Evolutionary conservation across 1,139 yeast genomes (phyloP), one percentile per base, ranked within the genome.

Genomic region (Debaryomyces psychrophilus): DNA sequence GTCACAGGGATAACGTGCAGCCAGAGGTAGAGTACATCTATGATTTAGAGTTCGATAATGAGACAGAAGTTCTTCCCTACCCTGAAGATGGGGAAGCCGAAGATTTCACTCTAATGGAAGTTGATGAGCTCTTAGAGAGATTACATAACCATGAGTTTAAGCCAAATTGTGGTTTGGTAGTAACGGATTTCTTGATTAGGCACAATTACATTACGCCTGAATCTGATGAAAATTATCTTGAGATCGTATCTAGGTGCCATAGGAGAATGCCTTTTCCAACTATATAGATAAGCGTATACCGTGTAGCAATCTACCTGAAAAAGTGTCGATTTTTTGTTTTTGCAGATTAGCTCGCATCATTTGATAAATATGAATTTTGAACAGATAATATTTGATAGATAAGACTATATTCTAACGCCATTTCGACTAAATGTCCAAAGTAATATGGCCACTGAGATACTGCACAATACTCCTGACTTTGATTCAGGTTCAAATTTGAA

Each of bases 71-170:
- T 0, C 61, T 70, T 0, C 97, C 97, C 0, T 64, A 58, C 7
- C 97, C 97, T 0, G 83, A 80, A 33, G 98, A 93, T 58, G 89
- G 92, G 23, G 98, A 93, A 64, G 95, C 90, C 0, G 86, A 84
- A 49, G 82, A 81, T 49, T 93, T 92, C 62, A 60, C 67, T 48
- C 68, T 92, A 40, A 71, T 88, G 82, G 65, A 73, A 4, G 63
- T 87, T 1, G 81, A 76, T 8, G 84, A 87, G 52, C 79, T 89
- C 0, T 52, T 76, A 29, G 52, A 59, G 22, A 73, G 78, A 18
- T 58, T 92, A 23, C 58, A 60, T 7, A 61, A 63, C 0, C 82
- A 81, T 0, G 80, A 83, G 53, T 93, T 93, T 70, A 93, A 93
- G 64, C 96, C 96, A 36, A 93, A 93, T 57, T 87, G 97, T 66